Conservation (phyloP, 164 flowering plant species). For the Stephania japonica region DNA sequence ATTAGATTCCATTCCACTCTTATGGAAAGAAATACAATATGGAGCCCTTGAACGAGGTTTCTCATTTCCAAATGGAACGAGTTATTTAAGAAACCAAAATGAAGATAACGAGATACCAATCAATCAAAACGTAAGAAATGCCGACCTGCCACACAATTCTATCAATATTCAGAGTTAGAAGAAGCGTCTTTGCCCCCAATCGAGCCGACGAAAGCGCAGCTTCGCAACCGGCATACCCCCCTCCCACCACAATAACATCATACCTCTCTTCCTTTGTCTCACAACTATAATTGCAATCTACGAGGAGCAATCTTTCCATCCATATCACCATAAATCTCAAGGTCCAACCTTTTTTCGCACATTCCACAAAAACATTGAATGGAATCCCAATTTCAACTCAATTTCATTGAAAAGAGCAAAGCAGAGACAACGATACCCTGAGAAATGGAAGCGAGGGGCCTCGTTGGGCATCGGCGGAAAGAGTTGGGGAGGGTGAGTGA, state of each 20-base stretch:
- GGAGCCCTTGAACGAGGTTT: background rate
- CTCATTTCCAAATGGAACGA: background rate
- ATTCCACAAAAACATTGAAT: too few relatives aligned
- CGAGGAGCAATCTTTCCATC: constrained; percentile 7
- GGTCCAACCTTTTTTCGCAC: too few relatives aligned
- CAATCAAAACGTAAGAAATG: background rate
- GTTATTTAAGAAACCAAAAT: background rate
- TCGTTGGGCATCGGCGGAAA: constrained; percentile 22
- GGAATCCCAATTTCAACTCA: background rate
- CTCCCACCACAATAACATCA: constrained; percentile 97
- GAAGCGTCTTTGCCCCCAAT: constrained; percentile 90
- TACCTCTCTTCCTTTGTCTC: constrained; percentile 52
- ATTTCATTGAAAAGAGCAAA: background rate
- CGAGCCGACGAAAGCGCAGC: constrained; percentile 99
- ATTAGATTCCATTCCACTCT: background rate
- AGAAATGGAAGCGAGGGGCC: constrained; percentile 25
- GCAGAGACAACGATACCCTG: constrained; percentile 16
- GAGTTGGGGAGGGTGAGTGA: constrained; percentile 11
- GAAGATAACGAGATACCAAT: background rate
- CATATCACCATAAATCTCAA: too few relatives aligned
- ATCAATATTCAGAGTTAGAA: constrained; percentile 88
- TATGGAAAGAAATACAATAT: background rate
- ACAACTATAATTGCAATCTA: constrained; percentile 25
- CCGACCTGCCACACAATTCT: constrained; percentile 97
- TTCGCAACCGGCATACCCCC: constrained; percentile 99